Percentiles rank a stretch among this genome's conserved stretches.
Evolutionary conservation across 345 rosid species (phyloP).

Genomic region (Pistacia atlantica): DNA sequence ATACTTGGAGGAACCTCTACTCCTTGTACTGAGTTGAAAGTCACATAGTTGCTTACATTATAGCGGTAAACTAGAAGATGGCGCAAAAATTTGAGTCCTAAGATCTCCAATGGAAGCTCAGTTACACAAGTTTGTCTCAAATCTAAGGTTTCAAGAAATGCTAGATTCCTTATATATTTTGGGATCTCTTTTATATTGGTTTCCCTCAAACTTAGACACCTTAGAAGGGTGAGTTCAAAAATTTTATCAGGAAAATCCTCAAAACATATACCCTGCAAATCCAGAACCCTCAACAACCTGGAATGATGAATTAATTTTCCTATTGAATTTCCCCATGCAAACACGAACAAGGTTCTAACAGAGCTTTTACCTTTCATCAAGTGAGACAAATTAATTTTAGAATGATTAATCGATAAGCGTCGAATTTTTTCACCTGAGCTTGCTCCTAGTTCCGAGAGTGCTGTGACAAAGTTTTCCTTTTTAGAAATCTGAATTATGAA

Average conservation of each 20-base stretch:
- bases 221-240: neutral
- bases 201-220: constrained; percentile 9
- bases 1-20: neutral
- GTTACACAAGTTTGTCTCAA: constrained; percentile 2
- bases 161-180: neutral
- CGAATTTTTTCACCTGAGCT: neutral
- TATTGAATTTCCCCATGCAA: neutral
- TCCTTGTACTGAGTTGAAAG: constrained; percentile 10
- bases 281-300: neutral
- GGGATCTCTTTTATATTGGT: neutral
- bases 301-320: neutral
- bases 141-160: constrained; percentile 10
- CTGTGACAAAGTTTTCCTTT: constrained; percentile 10
- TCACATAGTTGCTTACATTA: neutral
- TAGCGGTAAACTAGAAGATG: constrained; percentile 18
- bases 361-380: neutral
- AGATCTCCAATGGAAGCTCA: constrained; percentile 5
- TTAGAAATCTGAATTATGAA: constrained; percentile 14
- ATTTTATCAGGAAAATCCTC: neutral
- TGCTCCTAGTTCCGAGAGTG: neutral
- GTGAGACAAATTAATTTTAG: neutral
- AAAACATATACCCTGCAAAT: neutral
- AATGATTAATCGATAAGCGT: neutral
- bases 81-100: neutral
- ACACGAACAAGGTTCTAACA: constrained; percentile 1